Evolutionary conservation across 78 protist species (phyloP).

Genomic region (Dictyostelium purpureum): DNA sequence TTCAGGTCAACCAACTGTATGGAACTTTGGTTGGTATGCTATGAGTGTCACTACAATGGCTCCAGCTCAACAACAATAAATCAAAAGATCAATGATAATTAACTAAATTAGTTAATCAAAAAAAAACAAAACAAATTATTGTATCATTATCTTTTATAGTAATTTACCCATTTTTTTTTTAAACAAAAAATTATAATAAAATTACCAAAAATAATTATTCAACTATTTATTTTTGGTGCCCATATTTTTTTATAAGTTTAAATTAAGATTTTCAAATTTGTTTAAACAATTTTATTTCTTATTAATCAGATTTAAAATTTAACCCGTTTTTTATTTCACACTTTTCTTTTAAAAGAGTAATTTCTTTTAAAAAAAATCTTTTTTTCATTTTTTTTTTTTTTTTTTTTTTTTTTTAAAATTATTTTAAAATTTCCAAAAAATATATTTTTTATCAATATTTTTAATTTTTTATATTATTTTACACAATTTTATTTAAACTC

Average conservation of each 20-base stretch:
- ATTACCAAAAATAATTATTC: background rate
- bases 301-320: background rate
- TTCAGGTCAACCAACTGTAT: constrained; percentile 58
- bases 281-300: background rate
- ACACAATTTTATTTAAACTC: too few relatives aligned
- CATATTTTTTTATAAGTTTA: background rate
- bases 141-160: too few relatives aligned
- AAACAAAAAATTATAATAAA: background rate
- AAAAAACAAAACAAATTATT: too few relatives aligned
- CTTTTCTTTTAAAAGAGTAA: background rate
- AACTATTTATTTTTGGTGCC: too few relatives aligned
- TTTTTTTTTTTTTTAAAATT: background rate
- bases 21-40: constrained; percentile 69
- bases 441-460: too few relatives aligned
- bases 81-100: background rate
- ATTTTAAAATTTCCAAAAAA: too few relatives aligned
- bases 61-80: background rate
- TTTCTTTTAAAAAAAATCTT: too few relatives aligned
- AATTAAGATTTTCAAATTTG: background rate
- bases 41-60: constrained; percentile 14
- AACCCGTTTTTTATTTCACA: background rate
- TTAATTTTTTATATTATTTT: too few relatives aligned
- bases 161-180: too few relatives aligned
- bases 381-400: background rate
- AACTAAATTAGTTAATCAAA: background rate